phyloP scores from a whole-genome alignment of 2,329 filamentous ascomycete genomes.

The Microascus cirrosus region DNA sequence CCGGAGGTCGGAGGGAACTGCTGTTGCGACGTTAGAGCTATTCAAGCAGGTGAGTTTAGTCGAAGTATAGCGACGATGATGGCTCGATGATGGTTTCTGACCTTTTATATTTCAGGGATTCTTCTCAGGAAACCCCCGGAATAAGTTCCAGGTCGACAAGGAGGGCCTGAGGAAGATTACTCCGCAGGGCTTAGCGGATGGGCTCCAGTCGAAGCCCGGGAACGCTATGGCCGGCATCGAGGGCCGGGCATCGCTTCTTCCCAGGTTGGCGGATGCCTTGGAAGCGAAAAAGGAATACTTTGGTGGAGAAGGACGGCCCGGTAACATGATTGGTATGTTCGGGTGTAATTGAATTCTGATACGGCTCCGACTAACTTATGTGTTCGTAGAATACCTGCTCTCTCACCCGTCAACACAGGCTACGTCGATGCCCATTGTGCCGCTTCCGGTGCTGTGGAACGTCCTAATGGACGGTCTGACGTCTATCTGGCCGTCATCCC shows the following conservation, averaged over 20 bases:
- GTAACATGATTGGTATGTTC: constrained; percentile 77
- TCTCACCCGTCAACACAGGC: constrained; percentile 83
- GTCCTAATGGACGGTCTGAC: constrained; percentile 79
- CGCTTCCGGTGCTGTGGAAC: constrained; percentile 80
- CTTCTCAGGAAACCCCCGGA: constrained; percentile 71
- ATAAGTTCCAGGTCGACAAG: constrained; percentile 85
- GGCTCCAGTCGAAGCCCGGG: constrained; percentile 69
- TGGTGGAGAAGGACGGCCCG: constrained; percentile 71
- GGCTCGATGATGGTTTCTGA: not conserved
- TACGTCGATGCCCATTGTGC: constrained; percentile 76
- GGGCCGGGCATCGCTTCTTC: constrained; percentile 69
- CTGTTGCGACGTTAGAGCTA: constrained; percentile 71
- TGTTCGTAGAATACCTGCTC: constrained; percentile 70
- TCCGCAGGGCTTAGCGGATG: constrained; percentile 62
- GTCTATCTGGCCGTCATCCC: constrained; percentile 78
- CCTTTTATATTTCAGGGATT: constrained; percentile 46
- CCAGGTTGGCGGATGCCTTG: constrained; percentile 65
- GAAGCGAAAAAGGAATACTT: constrained; percentile 70
- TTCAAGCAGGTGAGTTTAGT: constrained; percentile 56
- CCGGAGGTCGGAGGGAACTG: constrained; percentile 77
- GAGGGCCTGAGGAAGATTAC: constrained; percentile 66
- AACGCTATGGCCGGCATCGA: constrained; percentile 80
- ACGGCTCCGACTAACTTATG: constrained; percentile 10
- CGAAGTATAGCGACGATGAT: not conserved
- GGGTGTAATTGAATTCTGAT: not conserved